Evolutionary conservation across 805 yeast genomes (phyloP), one percentile per base, ranked within the genome.

Genomic region (Osmozyma mogii): DNA sequence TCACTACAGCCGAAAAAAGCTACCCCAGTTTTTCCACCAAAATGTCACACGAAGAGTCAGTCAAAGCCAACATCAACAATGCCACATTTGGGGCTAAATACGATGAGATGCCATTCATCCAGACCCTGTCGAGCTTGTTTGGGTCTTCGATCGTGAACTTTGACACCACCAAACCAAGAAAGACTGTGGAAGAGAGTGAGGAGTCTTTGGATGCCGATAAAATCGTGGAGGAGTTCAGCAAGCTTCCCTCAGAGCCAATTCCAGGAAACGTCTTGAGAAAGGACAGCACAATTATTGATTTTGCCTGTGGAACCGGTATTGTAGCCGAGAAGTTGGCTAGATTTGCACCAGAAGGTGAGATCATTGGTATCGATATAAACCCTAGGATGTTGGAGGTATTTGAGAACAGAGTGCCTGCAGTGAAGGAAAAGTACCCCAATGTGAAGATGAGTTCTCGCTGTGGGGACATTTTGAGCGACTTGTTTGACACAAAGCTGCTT

Each of bases 251-350:
- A 3, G 14, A 20, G 4, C 15, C 31, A 9, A 28, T 25, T 22
- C 44, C 47, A 4, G 23, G 37, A 11, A 15, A 44, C 9, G 25
- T 44, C 19, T 36, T 52, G 35, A 41, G 35, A 27, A 50, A 49
- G 2, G 50, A 48, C 5, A 36, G 40, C 28, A 49, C 33, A 20
- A 22, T 58, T 5, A 29, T 65, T 26, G 70, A 65, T 37, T 64
- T 65, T 42, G 69, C 68, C 1, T 63, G 68, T 34, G 70, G 70
- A 3, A 53, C 67, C 2, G 70, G 69, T 0, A 32, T 58, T 6
- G 47, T 61, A 11, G 51, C 60, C 3, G 39, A 45, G 29, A 45
- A 44, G n/a, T 28, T 62, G 15, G 49, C 47, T 5, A 61, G 60
- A 3, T 53, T 53, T 32, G 32, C 61, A 12, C 15, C 26, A 8